Evolutionary conservation across 164 flowering plant species (phyloP), one percentile per base, ranked within the genome.

Genomic region (Kalanchoe fedtschenkoi): DNA sequence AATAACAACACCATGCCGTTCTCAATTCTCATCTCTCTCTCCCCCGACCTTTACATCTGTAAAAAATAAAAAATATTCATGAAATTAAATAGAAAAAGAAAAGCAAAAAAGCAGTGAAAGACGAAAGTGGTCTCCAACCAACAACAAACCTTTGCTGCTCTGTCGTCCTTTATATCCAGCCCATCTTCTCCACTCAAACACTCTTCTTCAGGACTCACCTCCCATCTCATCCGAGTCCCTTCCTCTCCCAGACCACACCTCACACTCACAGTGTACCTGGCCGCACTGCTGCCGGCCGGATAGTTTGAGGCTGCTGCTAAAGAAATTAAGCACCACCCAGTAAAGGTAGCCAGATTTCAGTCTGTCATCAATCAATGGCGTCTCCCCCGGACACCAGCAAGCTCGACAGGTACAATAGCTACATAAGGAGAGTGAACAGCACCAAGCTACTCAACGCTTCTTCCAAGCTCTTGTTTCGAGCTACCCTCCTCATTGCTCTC

Each of bases 381-480:
- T 71, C 80, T 15, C 73, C 83, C 22, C 77, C 78, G 21, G 92
- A 84, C 61, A 72, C 78, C 0, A 83, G 82, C 81, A 87, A 91
- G 75, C 80, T 91, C 0, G 97, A 91, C 68, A 74, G 96, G 6
- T 91, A 88, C 78, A 83, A 91, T 78, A 80, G 82, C 70, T 91
- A 88, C 70, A 65, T 91, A 65, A 81, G 87, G 5, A 78, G 80
- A 28, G 75, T 85, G 7, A 83, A 87, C 78, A 76, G 76, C 76
- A 80, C 92, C 0, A 91, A 84, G 61, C 75, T 84, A 60, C 61
- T 91, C 9, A 77, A 82, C 19, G 89, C 89, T 7, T 89, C 96
- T 1, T 91, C 95, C 24, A 88, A 87, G 66, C 84, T 91, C 11
- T 80, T 91, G 41, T 89, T 91, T 72, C 79, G 91, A 1, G 77